Evolutionary conservation across 2,329 filamentous ascomycete species (phyloP), one percentile per base, ranked within the genome.

Genomic region (Colletotrichum plurivorum): DNA sequence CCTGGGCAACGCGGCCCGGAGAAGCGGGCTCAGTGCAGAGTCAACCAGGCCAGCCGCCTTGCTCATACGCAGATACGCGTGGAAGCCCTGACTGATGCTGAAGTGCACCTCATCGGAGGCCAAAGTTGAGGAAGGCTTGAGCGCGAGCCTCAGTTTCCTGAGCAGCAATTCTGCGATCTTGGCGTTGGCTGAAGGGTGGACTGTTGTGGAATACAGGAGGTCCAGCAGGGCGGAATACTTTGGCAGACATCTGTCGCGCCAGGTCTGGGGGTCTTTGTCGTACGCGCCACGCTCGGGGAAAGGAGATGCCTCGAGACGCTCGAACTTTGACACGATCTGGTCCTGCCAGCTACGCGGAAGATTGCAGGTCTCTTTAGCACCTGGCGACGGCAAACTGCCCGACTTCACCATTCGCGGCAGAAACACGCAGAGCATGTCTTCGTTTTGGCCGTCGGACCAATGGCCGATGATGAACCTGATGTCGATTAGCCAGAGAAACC

Each of bases 21-120:
- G 82, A 8, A 91, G 79, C 2, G 89, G 89, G 76, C 90, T 90
- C n/a, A 95, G 80, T 8, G 84, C 83, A 20, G 82, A 75, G 69
- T 94, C 90, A 6, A 91, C 78, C 13, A 86, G 83, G 1, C 84
- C 86, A n/a, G 88, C 83, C 4, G 86, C 84, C 69, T 85, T 86
- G 60, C 86, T 89, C 85, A 93, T 89, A 56, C 88, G 85, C 27
- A 94, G 84, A 73, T 94, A 93, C 5, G 91, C 88, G 67, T 88
- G 89, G 75, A 96, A 94, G 0, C 93, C 93, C 72, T 90, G 90
- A 10, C 92, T 93, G 66, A 92, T 85, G 57, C 93, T 92, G 72
- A 96, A 94, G 43, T 89, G 85, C n/a, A 89, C 88, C 75, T 91
- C 87, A 71, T 91, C 87, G 3, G 88, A 89, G 2, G 86, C 84